A percentile compares a stretch with the other conserved stretches of the same genome.
phyloP scores from a whole-genome alignment of 2,329 filamentous ascomycete species.

The Cladophialophora immunda region DNA sequence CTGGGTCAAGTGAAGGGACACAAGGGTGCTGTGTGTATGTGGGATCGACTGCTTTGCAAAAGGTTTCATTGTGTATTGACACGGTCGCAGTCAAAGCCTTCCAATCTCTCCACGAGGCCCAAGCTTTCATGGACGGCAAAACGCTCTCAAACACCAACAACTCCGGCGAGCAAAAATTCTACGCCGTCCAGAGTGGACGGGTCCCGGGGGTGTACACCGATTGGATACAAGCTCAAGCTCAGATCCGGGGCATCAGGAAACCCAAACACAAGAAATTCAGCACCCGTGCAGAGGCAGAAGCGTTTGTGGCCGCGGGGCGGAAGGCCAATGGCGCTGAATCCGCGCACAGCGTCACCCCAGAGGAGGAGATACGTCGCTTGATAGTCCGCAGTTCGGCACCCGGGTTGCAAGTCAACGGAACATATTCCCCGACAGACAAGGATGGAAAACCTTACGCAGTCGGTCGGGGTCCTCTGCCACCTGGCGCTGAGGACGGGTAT shows the following conservation, averaged over 20 bases:
- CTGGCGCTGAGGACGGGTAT: constrained; percentile 68
- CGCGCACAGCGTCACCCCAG: constrained; percentile 29
- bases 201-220: constrained; percentile 69
- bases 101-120: constrained; percentile 74
- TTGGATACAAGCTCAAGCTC: constrained; percentile 75
- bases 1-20: constrained; percentile 68
- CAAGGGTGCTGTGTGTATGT: constrained; percentile 74
- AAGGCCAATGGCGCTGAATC: constrained; percentile 31
- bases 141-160: constrained; percentile 48
- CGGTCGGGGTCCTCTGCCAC: constrained; percentile 64
- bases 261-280: constrained; percentile 74
- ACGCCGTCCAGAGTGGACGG: constrained; percentile 67
- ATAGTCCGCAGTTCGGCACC: constrained; percentile 45
- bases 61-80: constrained; percentile 18
- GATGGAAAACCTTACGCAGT: constrained; percentile 57
- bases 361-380: constrained; percentile 39
- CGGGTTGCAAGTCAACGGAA: constrained; percentile 51
- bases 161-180: constrained; percentile 57
- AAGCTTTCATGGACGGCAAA: constrained; percentile 76
- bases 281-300: constrained; percentile 76
- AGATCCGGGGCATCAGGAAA: constrained; percentile 77
- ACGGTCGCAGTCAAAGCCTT: constrained; percentile 78
- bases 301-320: constrained; percentile 68
- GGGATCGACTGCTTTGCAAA: constrained; percentile 23
- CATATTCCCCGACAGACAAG: constrained; percentile 49